phyloP scores from a whole-genome alignment of 1,284 basidiomycete species.

The Leccinum fallax region DNA sequence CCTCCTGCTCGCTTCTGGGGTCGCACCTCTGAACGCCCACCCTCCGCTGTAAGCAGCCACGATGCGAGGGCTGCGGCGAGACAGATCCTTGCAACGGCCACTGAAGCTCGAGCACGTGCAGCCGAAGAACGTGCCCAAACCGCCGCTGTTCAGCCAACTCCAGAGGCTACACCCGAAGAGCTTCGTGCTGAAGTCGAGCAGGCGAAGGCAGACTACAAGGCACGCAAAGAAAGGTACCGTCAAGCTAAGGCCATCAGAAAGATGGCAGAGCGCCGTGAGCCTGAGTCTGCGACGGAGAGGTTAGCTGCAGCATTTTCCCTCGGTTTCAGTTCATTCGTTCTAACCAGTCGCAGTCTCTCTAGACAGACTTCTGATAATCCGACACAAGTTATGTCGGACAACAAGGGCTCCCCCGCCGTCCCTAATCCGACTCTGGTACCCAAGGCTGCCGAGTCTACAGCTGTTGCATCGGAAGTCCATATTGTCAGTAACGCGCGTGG shows the following conservation, averaged over 20 bases:
- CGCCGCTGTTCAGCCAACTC: background rate
- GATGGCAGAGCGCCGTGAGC: slow-evolving; percentile 36
- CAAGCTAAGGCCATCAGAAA: slow-evolving; percentile 54
- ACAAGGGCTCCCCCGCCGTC: background rate
- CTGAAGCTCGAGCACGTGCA: slow-evolving; percentile 15
- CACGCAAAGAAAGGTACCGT: slow-evolving; percentile 68
- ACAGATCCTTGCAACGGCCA: slow-evolving; percentile 19
- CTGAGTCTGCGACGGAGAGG: slow-evolving; percentile 37
- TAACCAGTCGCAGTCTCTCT: slow-evolving; percentile 22
- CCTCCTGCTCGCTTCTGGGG: slow-evolving; percentile 32
- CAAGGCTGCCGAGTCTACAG: slow-evolving; percentile 13
- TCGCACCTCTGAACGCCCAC: slow-evolving; percentile 8
- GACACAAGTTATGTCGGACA: slow-evolving; percentile 9
- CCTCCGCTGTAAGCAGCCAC: background rate
- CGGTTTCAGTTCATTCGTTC: slow-evolving; percentile 9
- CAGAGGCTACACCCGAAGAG: slow-evolving; percentile 40
- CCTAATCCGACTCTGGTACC: slow-evolving; percentile 13
- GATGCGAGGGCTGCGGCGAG: slow-evolving; percentile 10
- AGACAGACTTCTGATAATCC: slow-evolving; percentile 29
- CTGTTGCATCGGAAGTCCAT: slow-evolving; percentile 31
- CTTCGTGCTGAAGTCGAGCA: slow-evolving; percentile 62
- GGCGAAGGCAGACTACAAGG: slow-evolving; percentile 68
- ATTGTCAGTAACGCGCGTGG: slow-evolving; percentile 62
- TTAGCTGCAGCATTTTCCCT: slow-evolving; percentile 18
- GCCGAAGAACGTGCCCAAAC: slow-evolving; percentile 4